Conservation (phyloP, 2,329 filamentous ascomycete genomes). For the Nothophaeocryptopus gaeumannii region DNA sequence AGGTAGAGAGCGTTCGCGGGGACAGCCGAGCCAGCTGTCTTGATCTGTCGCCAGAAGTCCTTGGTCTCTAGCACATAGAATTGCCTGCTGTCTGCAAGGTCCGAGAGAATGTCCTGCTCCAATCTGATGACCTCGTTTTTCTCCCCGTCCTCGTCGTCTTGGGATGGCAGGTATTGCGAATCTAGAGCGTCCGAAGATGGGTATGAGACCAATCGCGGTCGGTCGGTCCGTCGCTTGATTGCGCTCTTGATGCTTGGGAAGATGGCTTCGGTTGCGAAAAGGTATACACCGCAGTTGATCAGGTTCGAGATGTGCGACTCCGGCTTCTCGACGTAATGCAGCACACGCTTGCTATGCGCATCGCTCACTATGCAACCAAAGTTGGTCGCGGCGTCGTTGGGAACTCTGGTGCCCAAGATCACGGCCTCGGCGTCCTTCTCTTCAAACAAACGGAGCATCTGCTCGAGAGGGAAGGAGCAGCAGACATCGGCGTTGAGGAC, state of each 20-base stretch:
- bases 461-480: slow-evolving; percentile 93
- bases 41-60: slow-evolving; percentile 99
- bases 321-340: slow-evolving; percentile 99
- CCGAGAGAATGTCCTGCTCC: slow-evolving; percentile 94
- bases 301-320: slow-evolving; percentile 96
- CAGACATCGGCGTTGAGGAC: slow-evolving; percentile 98
- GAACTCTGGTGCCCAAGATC: slow-evolving; percentile 88
- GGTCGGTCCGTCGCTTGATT: slow-evolving; percentile 91
- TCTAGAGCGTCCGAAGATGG: slow-evolving; percentile 93
- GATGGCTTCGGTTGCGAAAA: slow-evolving; percentile 92
- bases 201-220: slow-evolving; percentile 89
- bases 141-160: slow-evolving; percentile 68
- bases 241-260: slow-evolving; percentile 92
- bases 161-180: slow-evolving; percentile 56
- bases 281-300: slow-evolving; percentile 98
- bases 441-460: slow-evolving; percentile 92
- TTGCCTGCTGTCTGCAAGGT: slow-evolving; percentile 93
- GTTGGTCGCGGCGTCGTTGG: slow-evolving; percentile 87
- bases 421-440: slow-evolving; percentile 96
- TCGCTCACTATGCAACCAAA: slow-evolving; percentile 98
- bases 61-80: slow-evolving; percentile 99
- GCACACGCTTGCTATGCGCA: slow-evolving; percentile 85
- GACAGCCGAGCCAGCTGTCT: slow-evolving; percentile 94
- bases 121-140: slow-evolving; percentile 87
- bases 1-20: slow-evolving; percentile 96